Evolutionary conservation across 495 filamentous ascomycete genomes (phyloP), one percentile per base, ranked within the genome.

Genomic region (Lineolata rhizophorae): DNA sequence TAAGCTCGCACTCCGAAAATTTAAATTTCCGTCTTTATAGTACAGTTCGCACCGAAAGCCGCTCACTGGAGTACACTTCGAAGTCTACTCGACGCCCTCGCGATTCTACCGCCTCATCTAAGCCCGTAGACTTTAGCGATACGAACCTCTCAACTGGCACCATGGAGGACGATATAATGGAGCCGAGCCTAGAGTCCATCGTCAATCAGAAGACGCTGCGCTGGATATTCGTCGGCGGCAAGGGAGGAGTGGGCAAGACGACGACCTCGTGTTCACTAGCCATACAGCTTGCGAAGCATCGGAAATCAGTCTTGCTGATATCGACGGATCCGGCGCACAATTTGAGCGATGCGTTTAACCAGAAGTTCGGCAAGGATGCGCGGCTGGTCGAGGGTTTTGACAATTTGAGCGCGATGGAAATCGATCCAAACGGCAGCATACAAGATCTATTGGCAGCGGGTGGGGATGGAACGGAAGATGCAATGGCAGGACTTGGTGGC

Each of bases 341-440:
- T 55, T 66, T 99, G 32, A 87, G 78, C 51, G 87, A 99, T 60
- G 87, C 87, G 32, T 95, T 99, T 50, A 79, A 76, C 42, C 85
- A 95, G 58, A 95, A 99, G 55, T 99, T 99, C 49, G 87, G 87
- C 53, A 99, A 99, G 64, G 87, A 95, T 54, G 87, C 87, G 26
- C 71, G 82, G 31, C 66, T 93, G 13, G 58, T 99, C 37, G 70
- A 93, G 50, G 87, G 87, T 37, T 94, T 87, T 50, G 64, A 69
- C 11, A 95, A 95, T 49, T 61, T 99, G 34, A 91, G 82, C 44
- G 87, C 87, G 14, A 99, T 99, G 87, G 87, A 99, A 61, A 95
- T 99, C 43, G 87, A 99, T 53, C 87, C 87, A 28, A 95, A 91
- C 52, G 90, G 87, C 18, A 92, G 82, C 44, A 92, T 99, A 37